Evolutionary conservation across 2,329 filamentous ascomycete genomes (phyloP).

Genomic region (Trichoderma polysporum): DNA sequence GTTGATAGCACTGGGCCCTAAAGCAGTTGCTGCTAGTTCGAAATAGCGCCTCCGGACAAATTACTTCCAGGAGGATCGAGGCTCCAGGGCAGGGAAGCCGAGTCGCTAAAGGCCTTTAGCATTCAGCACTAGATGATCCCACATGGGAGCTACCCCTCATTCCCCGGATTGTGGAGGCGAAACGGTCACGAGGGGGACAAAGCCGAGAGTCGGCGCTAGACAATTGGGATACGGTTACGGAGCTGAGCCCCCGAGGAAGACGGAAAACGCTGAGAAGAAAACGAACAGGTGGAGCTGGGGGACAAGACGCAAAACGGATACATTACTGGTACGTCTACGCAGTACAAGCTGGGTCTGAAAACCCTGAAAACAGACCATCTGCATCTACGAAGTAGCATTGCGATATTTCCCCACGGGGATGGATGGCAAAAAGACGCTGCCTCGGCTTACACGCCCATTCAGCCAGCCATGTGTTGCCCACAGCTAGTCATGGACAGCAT

Average conservation of each 20-base stretch:
- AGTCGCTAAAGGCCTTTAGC: background rate
- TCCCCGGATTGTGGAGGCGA: slow-evolving; percentile 19
- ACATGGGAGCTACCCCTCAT: slow-evolving; percentile 20
- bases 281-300: background rate
- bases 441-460: background rate
- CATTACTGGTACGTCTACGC: background rate
- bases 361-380: too few relatives aligned
- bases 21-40: background rate
- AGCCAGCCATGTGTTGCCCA: background rate
- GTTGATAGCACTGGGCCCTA: background rate
- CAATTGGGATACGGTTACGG: background rate
- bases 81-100: background rate
- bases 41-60: slow-evolving; percentile 16
- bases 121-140: background rate
- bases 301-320: background rate
- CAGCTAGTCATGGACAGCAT: background rate
- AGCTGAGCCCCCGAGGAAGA: too few relatives aligned
- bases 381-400: too few relatives aligned
- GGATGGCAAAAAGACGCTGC: background rate
- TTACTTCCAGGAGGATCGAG: slow-evolving; percentile 17
- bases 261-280: too few relatives aligned
- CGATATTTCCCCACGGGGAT: background rate
- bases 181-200: slow-evolving; percentile 12
- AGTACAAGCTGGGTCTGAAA: too few relatives aligned
- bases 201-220: background rate